phyloP scores from a whole-genome alignment of 2,329 filamentous ascomycete genomes.

The Paracoccidioides lutzii region DNA sequence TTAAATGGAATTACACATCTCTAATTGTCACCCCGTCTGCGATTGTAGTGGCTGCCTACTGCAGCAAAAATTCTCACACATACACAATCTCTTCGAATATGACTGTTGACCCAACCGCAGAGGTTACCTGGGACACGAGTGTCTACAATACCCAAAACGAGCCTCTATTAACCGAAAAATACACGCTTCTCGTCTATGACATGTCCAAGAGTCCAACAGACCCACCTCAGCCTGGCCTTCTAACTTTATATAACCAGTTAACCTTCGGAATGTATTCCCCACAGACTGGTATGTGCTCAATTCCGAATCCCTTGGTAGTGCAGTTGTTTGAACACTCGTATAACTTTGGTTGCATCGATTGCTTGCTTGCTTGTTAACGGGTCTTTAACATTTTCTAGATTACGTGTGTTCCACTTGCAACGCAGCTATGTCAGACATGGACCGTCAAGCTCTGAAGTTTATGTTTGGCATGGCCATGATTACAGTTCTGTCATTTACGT shows the following conservation, averaged over 20 bases:
- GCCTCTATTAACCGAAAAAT: slow-evolving; percentile 46
- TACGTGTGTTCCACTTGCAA: slow-evolving; percentile 47
- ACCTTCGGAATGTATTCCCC: slow-evolving; percentile 52
- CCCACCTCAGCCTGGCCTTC: slow-evolving; percentile 41
- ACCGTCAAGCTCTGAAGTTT: slow-evolving; percentile 44
- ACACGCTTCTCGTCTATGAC: slow-evolving; percentile 53
- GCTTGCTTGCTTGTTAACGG: background rate
- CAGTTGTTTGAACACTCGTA: too few relatives aligned
- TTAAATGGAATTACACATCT: slow-evolving; percentile 58
- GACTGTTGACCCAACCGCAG: slow-evolving; percentile 39
- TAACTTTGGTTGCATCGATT: too few relatives aligned
- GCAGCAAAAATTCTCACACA: slow-evolving; percentile 43
- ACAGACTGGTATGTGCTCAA: slow-evolving; percentile 35
- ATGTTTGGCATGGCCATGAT: slow-evolving; percentile 43
- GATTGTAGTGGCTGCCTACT: slow-evolving; percentile 50
- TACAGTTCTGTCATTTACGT: slow-evolving; percentile 46
- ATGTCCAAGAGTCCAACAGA: slow-evolving; percentile 40
- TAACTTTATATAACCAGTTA: slow-evolving; percentile 40
- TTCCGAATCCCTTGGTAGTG: background rate
- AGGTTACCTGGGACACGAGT: slow-evolving; percentile 48
- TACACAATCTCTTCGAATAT: slow-evolving; percentile 52
- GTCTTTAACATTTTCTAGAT: slow-evolving; percentile 25
- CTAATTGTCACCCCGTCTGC: slow-evolving; percentile 45
- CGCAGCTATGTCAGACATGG: slow-evolving; percentile 38
- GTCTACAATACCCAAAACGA: slow-evolving; percentile 37